Conservation (phyloP, 352 stramenopile species). For the Pythium sukuiense region DNA sequence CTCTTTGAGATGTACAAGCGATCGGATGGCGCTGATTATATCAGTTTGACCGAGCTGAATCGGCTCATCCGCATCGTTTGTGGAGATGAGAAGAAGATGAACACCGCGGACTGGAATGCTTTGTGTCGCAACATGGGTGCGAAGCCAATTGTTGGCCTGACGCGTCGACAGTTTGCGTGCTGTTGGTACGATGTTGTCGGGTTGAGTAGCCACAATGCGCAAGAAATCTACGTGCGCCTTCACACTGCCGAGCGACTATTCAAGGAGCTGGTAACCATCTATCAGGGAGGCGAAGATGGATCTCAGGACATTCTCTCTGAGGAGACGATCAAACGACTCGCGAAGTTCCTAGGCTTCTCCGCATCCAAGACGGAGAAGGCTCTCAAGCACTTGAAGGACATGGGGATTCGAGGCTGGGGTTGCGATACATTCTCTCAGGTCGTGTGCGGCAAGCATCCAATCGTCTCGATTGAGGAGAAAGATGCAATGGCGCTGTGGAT, state of each 20-base stretch:
- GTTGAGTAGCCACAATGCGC: slow-evolving; percentile 36
- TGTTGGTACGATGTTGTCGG: slow-evolving; percentile 52
- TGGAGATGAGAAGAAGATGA: slow-evolving; percentile 35
- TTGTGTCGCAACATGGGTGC: slow-evolving; percentile 43
- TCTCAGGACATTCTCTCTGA: slow-evolving; percentile 27
- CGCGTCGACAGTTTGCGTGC: slow-evolving; percentile 52
- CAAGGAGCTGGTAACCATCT: slow-evolving; percentile 40
- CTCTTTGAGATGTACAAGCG: slow-evolving; percentile 52
- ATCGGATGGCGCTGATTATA: slow-evolving; percentile 17
- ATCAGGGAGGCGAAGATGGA: slow-evolving; percentile 37
- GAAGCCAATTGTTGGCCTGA: slow-evolving; percentile 36
- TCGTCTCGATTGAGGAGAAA: slow-evolving; percentile 36
- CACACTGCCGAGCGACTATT: slow-evolving; percentile 52
- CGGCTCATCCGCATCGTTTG: slow-evolving; percentile 39
- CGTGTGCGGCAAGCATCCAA: slow-evolving; percentile 35
- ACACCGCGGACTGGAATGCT: slow-evolving; percentile 30
- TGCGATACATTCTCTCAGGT: slow-evolving; percentile 41
- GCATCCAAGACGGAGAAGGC: slow-evolving; percentile 28
- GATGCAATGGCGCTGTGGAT: slow-evolving; percentile 44
- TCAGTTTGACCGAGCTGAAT: slow-evolving; percentile 39
- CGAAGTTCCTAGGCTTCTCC: slow-evolving; percentile 36
- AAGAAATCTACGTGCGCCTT: slow-evolving; percentile 49
- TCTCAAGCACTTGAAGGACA: slow-evolving; percentile 27
- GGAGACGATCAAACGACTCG: slow-evolving; percentile 40
- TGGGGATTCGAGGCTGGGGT: slow-evolving; percentile 32